These are phyloP conservation scores for Bromus sterilis DNA, from an alignment of 176 grass and related monocot species.

Conservation along the genomic window DNA sequence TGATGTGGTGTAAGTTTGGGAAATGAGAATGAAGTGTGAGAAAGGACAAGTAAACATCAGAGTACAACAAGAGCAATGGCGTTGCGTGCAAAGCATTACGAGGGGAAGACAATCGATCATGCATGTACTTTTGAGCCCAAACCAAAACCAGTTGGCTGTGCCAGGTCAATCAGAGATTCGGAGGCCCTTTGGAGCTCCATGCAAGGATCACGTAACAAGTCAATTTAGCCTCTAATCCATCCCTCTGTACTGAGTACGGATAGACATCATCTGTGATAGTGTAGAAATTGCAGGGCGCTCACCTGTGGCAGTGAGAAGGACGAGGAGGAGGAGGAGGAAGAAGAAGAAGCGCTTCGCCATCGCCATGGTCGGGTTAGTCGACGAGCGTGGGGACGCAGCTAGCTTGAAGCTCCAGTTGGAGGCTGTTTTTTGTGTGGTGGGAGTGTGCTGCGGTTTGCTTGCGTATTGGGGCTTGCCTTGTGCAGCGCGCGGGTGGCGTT, in stretches of 20 bases:
- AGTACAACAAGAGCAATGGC: background rate
- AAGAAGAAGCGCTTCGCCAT: background rate
- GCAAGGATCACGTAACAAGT: background rate
- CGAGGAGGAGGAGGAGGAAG: background rate
- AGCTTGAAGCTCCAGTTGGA: background rate
- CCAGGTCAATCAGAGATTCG: background rate
- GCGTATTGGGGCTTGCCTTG: background rate
- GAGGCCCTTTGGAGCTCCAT: background rate
- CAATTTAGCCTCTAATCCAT: background rate
- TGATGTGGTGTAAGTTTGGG: background rate
- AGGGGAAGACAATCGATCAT: background rate
- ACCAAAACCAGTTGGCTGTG: background rate
- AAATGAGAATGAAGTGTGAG: background rate
- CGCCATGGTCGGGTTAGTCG: background rate
- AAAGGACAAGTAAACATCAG: background rate
- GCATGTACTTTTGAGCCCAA: background rate
- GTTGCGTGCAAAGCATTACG: background rate
- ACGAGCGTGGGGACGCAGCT: background rate
- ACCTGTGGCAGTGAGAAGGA: constrained; percentile 23
- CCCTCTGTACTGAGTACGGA: no score
- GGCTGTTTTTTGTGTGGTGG: background rate
- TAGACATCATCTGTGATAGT: no score
- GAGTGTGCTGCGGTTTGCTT: background rate
- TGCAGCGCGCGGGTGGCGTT: background rate
- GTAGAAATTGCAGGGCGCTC: background rate